Percentiles rank a stretch among this genome's conserved stretches.
These are phyloP conservation scores for Rhizopogon sp. DNA, from an alignment of 768 basidiomycete genomes.

Conservation along the genomic window DNA sequence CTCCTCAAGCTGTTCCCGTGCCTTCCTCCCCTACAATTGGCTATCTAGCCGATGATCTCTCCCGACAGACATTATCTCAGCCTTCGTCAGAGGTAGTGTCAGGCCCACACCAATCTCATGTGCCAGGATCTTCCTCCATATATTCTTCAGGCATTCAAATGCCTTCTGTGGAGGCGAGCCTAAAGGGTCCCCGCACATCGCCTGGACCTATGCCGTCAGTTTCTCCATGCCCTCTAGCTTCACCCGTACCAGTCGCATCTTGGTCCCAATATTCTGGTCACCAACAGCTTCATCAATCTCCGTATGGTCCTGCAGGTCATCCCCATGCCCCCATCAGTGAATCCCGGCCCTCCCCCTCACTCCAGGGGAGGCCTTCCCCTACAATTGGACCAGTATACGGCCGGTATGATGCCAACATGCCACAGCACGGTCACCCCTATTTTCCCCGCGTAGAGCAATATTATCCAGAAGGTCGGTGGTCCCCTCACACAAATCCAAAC, in stretches of 20 bases:
- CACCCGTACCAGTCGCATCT: conserved; percentile 1
- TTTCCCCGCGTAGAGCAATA: background rate
- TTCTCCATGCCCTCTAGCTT: conserved; percentile 15
- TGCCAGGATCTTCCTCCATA: conserved; percentile 33
- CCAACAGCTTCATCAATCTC: background rate
- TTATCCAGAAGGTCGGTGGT: background rate
- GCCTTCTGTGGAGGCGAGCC: conserved; percentile 11
- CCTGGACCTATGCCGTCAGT: conserved; percentile 9
- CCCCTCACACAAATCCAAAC: background rate
- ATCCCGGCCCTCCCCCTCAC: background rate
- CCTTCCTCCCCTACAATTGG: conserved; percentile 14
- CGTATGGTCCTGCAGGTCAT: background rate
- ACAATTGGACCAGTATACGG: background rate
- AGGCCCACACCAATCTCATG: background rate
- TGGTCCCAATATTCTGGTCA: background rate
- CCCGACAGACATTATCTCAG: conserved; percentile 30
- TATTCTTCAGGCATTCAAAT: conserved; percentile 36
- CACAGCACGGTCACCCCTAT: background rate
- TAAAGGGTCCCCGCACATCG: conserved; percentile 6
- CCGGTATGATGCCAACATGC: background rate
- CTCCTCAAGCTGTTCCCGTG: background rate
- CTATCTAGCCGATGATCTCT: conserved; percentile 34
- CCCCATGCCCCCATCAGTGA: background rate
- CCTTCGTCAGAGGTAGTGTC: conserved; percentile 6
- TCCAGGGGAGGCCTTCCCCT: background rate